These are phyloP conservation scores for Cyberlindnera mycetangii DNA, from an alignment of 805 yeast species.

Conservation along the genomic window DNA sequence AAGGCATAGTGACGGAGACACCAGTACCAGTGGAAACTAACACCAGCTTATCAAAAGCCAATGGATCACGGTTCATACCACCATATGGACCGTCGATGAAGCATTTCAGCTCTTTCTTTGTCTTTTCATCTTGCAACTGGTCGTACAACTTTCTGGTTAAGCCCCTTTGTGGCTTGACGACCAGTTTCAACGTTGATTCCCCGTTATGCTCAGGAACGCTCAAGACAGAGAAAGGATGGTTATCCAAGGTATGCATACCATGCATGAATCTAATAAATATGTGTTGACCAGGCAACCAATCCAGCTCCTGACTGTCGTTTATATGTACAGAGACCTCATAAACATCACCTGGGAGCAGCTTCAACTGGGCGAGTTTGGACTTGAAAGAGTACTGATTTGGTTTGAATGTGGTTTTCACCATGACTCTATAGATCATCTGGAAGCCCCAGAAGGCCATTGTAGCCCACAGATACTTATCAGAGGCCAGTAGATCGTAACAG, in stretches of 20 bases:
- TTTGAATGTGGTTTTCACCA: constrained; percentile 43
- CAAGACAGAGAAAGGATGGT: constrained; percentile 55
- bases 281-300: constrained; percentile 57
- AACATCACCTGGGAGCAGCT: constrained; percentile 26
- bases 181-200: constrained; percentile 36
- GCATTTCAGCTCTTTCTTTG: constrained; percentile 30
- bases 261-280: constrained; percentile 44
- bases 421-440: constrained; percentile 45
- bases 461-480: constrained; percentile 45
- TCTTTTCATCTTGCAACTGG: constrained; percentile 27
- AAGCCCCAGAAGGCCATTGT: constrained; percentile 50
- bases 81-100: constrained; percentile 59
- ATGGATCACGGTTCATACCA: constrained; percentile 43
- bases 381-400: constrained; percentile 41
- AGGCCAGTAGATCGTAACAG: constrained; percentile 32
- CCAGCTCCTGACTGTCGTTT: constrained; percentile 28
- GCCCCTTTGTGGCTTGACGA: constrained; percentile 46
- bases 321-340: constrained; percentile 35
- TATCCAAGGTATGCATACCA: constrained; percentile 44
- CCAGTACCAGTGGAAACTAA: constrained; percentile 51
- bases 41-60: constrained; percentile 42
- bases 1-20: constrained; percentile 48
- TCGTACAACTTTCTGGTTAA: constrained; percentile 38
- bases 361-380: constrained; percentile 35
- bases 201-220: constrained; percentile 29